Conservation (phyloP, 352 stramenopile genomes). For the Globisporangium iwayamae region DNA sequence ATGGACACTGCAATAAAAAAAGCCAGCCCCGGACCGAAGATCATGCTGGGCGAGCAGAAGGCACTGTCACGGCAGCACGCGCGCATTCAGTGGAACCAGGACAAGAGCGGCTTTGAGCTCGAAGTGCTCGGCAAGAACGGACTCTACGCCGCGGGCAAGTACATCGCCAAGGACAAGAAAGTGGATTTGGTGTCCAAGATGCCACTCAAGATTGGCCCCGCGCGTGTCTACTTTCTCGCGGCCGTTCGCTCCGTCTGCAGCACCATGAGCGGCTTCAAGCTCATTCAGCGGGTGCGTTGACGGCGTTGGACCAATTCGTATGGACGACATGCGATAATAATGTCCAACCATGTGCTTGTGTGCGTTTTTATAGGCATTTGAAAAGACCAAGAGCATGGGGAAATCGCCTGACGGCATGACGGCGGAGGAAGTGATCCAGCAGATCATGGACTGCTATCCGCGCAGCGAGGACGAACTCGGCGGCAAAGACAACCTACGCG, state of each 20-base stretch:
- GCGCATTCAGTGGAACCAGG: conserved; percentile 75
- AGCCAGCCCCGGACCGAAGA: conserved; percentile 36
- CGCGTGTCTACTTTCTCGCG: conserved; percentile 72
- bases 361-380: conserved; percentile 45
- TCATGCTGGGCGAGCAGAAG: conserved; percentile 78
- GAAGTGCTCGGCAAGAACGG: conserved; percentile 81
- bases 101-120: conserved; percentile 73
- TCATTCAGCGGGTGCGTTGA: conserved; percentile 60
- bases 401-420: conserved; percentile 37
- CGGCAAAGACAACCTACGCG: conserved; percentile 57
- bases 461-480: conserved; percentile 76
- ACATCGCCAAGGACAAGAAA: conserved; percentile 67
- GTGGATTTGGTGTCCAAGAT: conserved; percentile 65
- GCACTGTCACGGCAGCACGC: conserved; percentile 73
- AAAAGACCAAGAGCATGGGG: conserved; percentile 53
- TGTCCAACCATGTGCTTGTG: not conserved
- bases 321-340: not conserved
- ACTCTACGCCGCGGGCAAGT: conserved; percentile 65
- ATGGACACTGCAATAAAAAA: no score
- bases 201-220: conserved; percentile 75
- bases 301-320: not conserved
- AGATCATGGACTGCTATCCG: conserved; percentile 73
- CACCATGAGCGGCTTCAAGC: conserved; percentile 80
- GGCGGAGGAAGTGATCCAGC: conserved; percentile 56
- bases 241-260: conserved; percentile 70